A percentile compares a stretch with the other conserved stretches of the same genome.
These are phyloP conservation scores for Sporothrix phasma DNA, from an alignment of 2,329 filamentous ascomycete species.

Conservation along the genomic window DNA sequence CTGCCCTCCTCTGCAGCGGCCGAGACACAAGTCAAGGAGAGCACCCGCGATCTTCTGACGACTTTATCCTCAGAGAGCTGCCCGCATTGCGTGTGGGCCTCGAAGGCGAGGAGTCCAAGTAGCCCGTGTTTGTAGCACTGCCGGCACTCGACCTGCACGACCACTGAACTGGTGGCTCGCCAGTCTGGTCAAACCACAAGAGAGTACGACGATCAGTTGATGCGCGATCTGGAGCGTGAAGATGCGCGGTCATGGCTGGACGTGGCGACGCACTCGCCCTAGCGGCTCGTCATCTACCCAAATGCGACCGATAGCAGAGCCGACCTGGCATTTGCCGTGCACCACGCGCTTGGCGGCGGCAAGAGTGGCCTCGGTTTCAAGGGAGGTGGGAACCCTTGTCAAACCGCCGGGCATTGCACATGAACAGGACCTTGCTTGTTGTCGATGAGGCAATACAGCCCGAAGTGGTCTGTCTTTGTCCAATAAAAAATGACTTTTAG, in stretches of 20 bases:
- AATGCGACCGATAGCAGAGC: constrained; percentile 21
- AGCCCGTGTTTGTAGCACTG: constrained; percentile 36
- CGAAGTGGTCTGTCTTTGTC: too few relatives aligned
- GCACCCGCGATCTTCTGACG: constrained; percentile 31
- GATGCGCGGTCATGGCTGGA: constrained; percentile 35
- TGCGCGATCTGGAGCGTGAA: constrained; percentile 28
- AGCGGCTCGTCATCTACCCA: constrained; percentile 35
- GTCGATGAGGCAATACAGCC: too few relatives aligned
- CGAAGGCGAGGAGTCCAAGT: constrained; percentile 32
- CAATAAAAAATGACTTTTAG: too few relatives aligned
- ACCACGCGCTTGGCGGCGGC: constrained; percentile 46
- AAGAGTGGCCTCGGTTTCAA: constrained; percentile 35
- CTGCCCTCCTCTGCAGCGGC: neutral
- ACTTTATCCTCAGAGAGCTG: constrained; percentile 35
- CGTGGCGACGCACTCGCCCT: constrained; percentile 33
- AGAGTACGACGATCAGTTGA: constrained; percentile 26
- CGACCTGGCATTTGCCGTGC: constrained; percentile 39
- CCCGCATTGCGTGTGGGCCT: constrained; percentile 42
- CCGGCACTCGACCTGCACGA: constrained; percentile 33
- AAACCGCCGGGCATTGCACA: too few relatives aligned
- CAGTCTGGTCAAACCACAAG: constrained; percentile 7
- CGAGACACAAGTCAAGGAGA: constrained; percentile 13
- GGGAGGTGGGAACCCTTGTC: too few relatives aligned
- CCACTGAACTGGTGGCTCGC: constrained; percentile 30
- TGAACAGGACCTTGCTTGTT: too few relatives aligned